These are phyloP conservation scores for Candida boleticola DNA, from an alignment of 805 yeast genomes.

Conservation along the genomic window DNA sequence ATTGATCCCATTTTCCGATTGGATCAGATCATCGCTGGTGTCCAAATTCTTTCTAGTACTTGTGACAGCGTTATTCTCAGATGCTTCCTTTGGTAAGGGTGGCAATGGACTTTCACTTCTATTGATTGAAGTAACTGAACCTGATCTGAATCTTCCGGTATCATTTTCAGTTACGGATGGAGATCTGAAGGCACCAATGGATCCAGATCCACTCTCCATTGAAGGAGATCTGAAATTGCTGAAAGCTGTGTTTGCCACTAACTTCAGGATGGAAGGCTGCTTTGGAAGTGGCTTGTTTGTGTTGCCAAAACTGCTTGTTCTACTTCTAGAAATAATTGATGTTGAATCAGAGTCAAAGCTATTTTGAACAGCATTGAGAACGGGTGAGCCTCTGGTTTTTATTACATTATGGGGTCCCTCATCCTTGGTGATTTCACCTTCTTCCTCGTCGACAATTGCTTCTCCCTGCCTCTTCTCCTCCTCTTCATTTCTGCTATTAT, in stretches of 20 bases:
- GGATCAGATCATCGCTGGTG: background rate
- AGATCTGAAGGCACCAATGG: background rate
- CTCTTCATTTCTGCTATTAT: background rate
- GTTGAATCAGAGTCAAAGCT: conserved; percentile 1
- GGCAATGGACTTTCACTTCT: conserved; percentile 1
- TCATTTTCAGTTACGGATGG: background rate
- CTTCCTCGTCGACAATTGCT: background rate
- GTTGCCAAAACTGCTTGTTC: background rate
- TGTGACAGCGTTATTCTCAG: background rate
- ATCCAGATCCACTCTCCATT: background rate
- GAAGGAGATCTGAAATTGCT: conserved; percentile 27
- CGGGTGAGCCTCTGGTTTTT: background rate
- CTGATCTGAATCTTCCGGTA: background rate
- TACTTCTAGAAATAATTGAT: background rate
- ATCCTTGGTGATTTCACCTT: background rate
- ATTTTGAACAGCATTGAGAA: background rate
- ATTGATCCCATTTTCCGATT: background rate
- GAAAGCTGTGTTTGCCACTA: conserved; percentile 37
- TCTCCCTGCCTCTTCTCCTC: background rate
- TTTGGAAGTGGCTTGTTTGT: conserved; percentile 9
- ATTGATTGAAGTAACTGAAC: background rate
- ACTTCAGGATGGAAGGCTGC: conserved; percentile 21
- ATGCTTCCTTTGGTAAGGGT: background rate
- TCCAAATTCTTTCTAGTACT: background rate
- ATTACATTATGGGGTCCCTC: background rate